Evolutionary conservation across 225 moss, liverwort and hornwort genomes (phyloP).

Genomic region (Sphagnum contortum): DNA sequence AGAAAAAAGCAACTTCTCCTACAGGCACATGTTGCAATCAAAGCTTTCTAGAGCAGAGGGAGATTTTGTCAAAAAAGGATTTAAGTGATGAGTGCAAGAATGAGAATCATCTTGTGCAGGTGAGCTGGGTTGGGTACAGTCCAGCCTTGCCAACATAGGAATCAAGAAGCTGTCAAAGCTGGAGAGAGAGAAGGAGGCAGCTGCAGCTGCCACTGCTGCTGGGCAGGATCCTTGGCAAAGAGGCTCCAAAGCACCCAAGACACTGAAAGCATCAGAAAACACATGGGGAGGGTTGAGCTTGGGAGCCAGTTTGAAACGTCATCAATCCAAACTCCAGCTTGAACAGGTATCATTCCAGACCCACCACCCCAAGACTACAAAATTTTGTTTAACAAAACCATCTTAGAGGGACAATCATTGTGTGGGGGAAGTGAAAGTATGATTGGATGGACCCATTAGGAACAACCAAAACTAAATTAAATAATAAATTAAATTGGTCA

Average conservation of each 20-base stretch:
- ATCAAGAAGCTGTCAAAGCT: slow-evolving; percentile 2
- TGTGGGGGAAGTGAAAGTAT: no score
- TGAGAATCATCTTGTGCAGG: neutral
- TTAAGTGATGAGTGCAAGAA: neutral
- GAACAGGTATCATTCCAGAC: neutral
- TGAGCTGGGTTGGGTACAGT: neutral
- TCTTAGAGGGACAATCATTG: no score
- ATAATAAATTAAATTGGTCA: no score
- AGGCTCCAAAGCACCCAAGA: neutral
- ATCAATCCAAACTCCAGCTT: slow-evolving; percentile 1
- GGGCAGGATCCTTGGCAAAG: slow-evolving; percentile 6
- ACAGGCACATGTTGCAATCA: neutral
- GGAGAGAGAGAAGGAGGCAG: slow-evolving; percentile 1
- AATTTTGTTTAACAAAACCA: no score
- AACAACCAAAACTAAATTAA: no score
- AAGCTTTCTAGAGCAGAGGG: neutral
- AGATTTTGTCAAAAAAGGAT: neutral
- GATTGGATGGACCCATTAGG: no score
- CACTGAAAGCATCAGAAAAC: neutral
- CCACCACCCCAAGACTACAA: no score
- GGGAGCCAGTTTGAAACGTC: neutral
- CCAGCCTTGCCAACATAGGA: slow-evolving; percentile 1
- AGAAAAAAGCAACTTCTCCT: neutral
- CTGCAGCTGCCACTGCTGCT: neutral
- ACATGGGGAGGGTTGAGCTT: slow-evolving; percentile 1